These are phyloP conservation scores for Clarireedia monteithiana DNA, from an alignment of 2,329 filamentous ascomycete species.

Conservation along the genomic window DNA sequence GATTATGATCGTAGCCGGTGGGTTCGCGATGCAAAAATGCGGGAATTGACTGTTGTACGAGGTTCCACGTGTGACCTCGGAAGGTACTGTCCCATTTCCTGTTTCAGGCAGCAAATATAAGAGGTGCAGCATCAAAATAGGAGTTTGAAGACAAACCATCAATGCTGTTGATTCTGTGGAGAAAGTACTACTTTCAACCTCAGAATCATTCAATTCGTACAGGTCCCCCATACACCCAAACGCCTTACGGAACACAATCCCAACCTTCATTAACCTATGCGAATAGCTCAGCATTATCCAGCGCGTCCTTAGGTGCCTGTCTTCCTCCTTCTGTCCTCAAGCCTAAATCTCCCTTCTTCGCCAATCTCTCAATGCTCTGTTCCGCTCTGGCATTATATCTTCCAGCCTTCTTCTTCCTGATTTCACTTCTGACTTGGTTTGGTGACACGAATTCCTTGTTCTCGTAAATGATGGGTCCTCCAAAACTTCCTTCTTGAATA, in stretches of 20 bases:
- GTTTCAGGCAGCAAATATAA: too few species aligned
- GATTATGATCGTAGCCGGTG: too few species aligned
- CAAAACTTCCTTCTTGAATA: constrained; percentile 90
- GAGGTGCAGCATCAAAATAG: too few species aligned
- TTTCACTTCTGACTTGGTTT: constrained; percentile 83
- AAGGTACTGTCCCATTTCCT: too few species aligned
- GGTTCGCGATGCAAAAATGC: too few species aligned
- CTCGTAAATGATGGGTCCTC: constrained; percentile 94
- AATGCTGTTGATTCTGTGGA: not conserved
- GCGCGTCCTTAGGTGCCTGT: constrained; percentile 54
- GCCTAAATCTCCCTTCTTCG: constrained; percentile 71
- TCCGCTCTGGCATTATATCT: constrained; percentile 73
- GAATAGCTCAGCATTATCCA: constrained; percentile 74
- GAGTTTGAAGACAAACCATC: not conserved
- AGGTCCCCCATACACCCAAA: constrained; percentile 8
- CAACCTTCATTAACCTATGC: constrained; percentile 38
- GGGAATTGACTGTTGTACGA: too few species aligned
- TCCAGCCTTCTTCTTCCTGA: constrained; percentile 67
- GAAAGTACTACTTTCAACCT: not conserved
- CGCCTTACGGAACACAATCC: constrained; percentile 4
- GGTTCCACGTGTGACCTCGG: too few species aligned
- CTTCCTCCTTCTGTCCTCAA: constrained; percentile 59
- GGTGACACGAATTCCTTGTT: constrained; percentile 96
- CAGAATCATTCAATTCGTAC: not conserved
- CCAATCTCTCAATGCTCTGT: constrained; percentile 60